Evolutionary conservation across 2,329 filamentous ascomycete genomes (phyloP), one percentile per base, ranked within the genome.

Genomic region (Monilinia aucupariae): DNA sequence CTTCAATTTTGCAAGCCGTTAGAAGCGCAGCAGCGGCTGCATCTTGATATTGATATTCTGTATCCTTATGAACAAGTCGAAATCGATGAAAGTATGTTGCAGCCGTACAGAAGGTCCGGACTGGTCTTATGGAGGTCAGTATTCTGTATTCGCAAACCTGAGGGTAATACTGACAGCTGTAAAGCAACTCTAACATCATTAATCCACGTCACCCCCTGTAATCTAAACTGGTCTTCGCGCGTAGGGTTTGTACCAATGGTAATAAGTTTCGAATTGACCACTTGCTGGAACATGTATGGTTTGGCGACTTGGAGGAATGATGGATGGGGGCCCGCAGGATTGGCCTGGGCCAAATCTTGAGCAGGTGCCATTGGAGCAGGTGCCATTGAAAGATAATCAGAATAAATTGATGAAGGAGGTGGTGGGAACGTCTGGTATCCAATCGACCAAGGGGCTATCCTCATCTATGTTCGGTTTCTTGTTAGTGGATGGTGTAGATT

Each of bases 1-100:
- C 94, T 76, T 99, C 94, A 52, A 96, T 92, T 78, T 99, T 99
- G 80, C 93, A 97, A 2, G 92, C 92, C 3, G 92, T 90, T 72
- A 97, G 93, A 10, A 99, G 79, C 30, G 91, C 89, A 0, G 94
- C 91, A 8, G 94, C 85, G 0, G 93, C 91, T 1, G 91, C 92
- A 74, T 97, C 93, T 75, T 91, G 77, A 67, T 87, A 92, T 74
- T 89, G 90, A 76, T 96, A 96, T 71, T 96, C 92, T 68, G 81
- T 85, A 69, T 92, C 91, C n/a, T 87, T 83, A 72, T 96, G 92
- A 52, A 88, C 85, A 59, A 97, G 82, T 39, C 93, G 87, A 74
- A 97, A 97, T 69, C 92, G 92, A 79, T 97, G 93, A 74, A 92
- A 99, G 75, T 96, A 96, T 20, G 90, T 87, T 67, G 89, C 91